Evolutionary conservation across 768 basidiomycete species (phyloP), one percentile per base, ranked within the genome.

Genomic region (Panus rudis): DNA sequence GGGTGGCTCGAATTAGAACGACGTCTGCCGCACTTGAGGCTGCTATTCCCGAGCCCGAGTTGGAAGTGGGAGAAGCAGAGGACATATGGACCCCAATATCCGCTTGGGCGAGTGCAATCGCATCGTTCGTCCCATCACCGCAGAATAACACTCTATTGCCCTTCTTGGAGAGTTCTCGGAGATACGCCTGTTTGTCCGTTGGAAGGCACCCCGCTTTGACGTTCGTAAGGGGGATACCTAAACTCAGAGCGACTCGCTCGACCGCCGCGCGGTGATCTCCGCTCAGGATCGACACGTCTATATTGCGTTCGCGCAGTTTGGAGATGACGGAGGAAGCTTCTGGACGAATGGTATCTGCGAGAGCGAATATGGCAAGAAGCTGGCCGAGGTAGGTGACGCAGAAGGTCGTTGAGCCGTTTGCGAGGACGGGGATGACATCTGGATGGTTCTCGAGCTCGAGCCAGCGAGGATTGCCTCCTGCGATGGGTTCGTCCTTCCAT

Each of bases 81-180:
- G 53, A 52, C 43, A 61, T 49, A 43, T 58, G 56, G 19, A 78
- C 63, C 19, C 67, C 67, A 13, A 76, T 63, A 46, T 76, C 73
- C 1, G 77, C 75, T 20, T 68, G 70, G 0, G 73, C 68, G 19
- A 79, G 66, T 6, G 76, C 69, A 11, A 64, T 63, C 4, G 70
- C 59, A 54, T 78, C 75, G 56, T 78, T 76, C 20, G 73, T 65
- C 14, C 78, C 77, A 54, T 79, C 77, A 27, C 70, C 70, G 22
- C 69, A 59, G 58, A 73, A 74, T 31, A 65, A 52, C 3, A 72
- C 72, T 7, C 56, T 54, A 14, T 52, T 53, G 34, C 56, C 54
- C 24, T 37, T 38, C 4, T 45, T 52, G 33, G 61, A 53, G 25
- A 67, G 55, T 34, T 41, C 43, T 20, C 48, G 55, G 42, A 69